phyloP scores from a whole-genome alignment of 169 alveolate species.

The Eimeria falciformis region DNA sequence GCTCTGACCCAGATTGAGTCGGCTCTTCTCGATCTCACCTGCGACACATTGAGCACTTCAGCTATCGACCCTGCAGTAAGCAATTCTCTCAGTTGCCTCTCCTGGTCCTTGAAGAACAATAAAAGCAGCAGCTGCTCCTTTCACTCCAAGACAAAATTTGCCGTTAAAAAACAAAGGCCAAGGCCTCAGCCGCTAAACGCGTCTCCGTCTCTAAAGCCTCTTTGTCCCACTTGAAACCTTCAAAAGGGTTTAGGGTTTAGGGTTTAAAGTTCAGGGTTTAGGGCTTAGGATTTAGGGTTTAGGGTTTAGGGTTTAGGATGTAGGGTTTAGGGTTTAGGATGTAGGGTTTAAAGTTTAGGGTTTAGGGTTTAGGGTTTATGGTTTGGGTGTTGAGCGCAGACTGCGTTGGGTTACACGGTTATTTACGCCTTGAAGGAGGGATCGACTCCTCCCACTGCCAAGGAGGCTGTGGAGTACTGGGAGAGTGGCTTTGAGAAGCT shows the following conservation, averaged over 20 bases:
- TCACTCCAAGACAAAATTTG: neutral
- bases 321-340: neutral
- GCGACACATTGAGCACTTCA: neutral
- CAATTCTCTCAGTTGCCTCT: neutral
- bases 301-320: neutral
- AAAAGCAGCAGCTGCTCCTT: neutral
- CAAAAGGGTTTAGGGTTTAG: neutral
- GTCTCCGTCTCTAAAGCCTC: neutral
- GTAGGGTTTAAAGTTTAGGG: too few species aligned
- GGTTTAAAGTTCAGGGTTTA: neutral
- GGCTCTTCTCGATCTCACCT: conserved; percentile 8
- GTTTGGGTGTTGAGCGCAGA: neutral
- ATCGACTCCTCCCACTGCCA: conserved; percentile 3
- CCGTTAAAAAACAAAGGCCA: neutral
- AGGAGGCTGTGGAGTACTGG: conserved; percentile 28
- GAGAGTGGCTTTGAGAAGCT: conserved; percentile 25
- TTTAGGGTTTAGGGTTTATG: too few species aligned
- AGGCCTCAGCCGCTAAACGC: neutral
- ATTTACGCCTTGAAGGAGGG: neutral
- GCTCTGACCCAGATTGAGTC: neutral
- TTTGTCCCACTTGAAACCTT: neutral
- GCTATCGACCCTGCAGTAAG: conserved; percentile 36
- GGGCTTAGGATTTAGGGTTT: neutral
- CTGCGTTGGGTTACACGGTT: conserved; percentile 11
- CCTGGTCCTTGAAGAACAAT: neutral